These are phyloP conservation scores for Penicillium paneum DNA, from an alignment of 2,329 filamentous ascomycete genomes.

Conservation along the genomic window DNA sequence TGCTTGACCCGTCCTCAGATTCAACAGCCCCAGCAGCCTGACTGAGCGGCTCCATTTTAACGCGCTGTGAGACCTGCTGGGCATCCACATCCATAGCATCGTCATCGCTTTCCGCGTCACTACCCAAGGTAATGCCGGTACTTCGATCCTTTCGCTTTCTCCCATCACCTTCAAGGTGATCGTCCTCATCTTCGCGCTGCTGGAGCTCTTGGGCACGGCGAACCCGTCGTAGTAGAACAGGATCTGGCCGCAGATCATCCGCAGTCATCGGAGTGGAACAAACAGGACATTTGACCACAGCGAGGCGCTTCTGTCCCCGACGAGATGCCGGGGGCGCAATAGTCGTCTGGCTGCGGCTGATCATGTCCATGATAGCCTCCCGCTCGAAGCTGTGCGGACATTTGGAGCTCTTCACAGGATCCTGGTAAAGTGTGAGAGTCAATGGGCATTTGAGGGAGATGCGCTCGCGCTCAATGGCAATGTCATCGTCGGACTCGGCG, in stretches of 20 bases:
- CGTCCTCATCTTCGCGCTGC: conserved; percentile 32
- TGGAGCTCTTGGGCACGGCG: conserved; percentile 31
- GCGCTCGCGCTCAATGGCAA: conserved; percentile 47
- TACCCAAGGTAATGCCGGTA: conserved; percentile 33
- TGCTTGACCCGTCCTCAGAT: background rate
- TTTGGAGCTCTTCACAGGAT: conserved; percentile 49
- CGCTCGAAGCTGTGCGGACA: conserved; percentile 52
- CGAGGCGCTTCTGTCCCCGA: conserved; percentile 19
- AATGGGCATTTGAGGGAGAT: conserved; percentile 49
- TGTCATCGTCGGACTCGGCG: conserved; percentile 43
- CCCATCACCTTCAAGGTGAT: conserved; percentile 23
- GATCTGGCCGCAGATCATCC: conserved; percentile 41
- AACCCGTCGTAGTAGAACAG: conserved; percentile 40
- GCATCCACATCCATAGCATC: conserved; percentile 24
- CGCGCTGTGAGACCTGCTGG: background rate
- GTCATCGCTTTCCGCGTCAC: conserved; percentile 26
- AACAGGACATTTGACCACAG: conserved; percentile 41
- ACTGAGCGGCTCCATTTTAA: conserved; percentile 14
- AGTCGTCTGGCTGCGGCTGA: conserved; percentile 32
- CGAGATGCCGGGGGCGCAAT: conserved; percentile 23
- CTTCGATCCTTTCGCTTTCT: conserved; percentile 11
- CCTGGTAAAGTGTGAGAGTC: conserved; percentile 45
- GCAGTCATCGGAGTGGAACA: conserved; percentile 39
- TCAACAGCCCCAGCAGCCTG: background rate
- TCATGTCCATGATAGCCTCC: conserved; percentile 46